Evolutionary conservation across 2,329 filamentous ascomycete genomes (phyloP).

Genomic region (Exophiala calicioides): DNA sequence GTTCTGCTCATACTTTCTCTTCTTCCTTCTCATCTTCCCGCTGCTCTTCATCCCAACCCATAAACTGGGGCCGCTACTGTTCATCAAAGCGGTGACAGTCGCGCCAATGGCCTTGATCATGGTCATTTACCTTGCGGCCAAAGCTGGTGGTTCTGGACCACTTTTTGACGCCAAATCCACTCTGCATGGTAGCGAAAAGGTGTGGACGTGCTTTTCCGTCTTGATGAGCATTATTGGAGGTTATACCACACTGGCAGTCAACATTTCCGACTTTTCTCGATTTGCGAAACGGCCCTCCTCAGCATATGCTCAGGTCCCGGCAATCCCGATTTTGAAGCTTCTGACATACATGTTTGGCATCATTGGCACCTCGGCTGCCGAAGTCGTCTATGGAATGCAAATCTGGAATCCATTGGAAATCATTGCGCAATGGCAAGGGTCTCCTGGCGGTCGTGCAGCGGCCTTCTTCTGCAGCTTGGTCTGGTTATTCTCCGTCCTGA

Average conservation of each 20-base stretch:
- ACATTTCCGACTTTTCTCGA: slow-evolving; percentile 41
- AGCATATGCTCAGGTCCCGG: slow-evolving; percentile 46
- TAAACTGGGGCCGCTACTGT: slow-evolving; percentile 28
- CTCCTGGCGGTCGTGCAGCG: slow-evolving; percentile 33
- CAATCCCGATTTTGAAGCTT: slow-evolving; percentile 44
- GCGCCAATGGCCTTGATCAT: slow-evolving; percentile 29
- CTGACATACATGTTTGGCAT: slow-evolving; percentile 54
- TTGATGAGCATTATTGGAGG: slow-evolving; percentile 32
- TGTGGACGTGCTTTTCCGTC: slow-evolving; percentile 26
- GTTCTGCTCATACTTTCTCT: slow-evolving; percentile 29
- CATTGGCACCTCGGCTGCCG: slow-evolving; percentile 43
- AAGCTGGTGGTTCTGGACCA: slow-evolving; percentile 19
- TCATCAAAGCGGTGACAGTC: slow-evolving; percentile 29
- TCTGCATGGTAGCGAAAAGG: slow-evolving; percentile 22
- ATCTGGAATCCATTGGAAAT: slow-evolving; percentile 37
- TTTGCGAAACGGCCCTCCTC: slow-evolving; percentile 35
- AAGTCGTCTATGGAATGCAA: slow-evolving; percentile 30
- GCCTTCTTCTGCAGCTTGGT: slow-evolving; percentile 36
- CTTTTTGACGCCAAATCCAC: slow-evolving; percentile 25
- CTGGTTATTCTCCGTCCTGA: slow-evolving; percentile 47
- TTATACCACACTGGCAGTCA: slow-evolving; percentile 39
- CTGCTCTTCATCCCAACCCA: slow-evolving; percentile 31
- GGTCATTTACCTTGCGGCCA: slow-evolving; percentile 27
- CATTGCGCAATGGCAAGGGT: slow-evolving; percentile 32
- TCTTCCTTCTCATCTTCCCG: slow-evolving; percentile 26